phyloP scores from a whole-genome alignment of 345 rosid species.

The Odontarrhena argentea region DNA sequence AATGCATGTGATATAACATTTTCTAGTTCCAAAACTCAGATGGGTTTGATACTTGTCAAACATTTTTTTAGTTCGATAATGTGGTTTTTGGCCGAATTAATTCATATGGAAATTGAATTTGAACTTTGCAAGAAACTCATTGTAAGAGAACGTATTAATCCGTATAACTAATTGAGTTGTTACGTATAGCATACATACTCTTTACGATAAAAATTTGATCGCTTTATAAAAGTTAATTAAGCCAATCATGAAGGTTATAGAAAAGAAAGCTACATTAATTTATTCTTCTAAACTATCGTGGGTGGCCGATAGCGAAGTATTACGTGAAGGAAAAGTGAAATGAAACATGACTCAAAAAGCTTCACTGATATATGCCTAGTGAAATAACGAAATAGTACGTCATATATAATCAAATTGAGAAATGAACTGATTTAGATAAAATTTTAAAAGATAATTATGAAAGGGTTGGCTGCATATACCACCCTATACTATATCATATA shows the following conservation, averaged over 20 bases:
- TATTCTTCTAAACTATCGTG: too few species aligned
- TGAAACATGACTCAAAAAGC: too few species aligned
- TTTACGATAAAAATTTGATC: slow-evolving; percentile 7
- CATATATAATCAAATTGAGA: too few species aligned
- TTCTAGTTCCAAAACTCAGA: background rate
- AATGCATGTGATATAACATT: slow-evolving; percentile 28
- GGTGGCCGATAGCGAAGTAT: too few species aligned
- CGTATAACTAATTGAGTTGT: slow-evolving; percentile 34
- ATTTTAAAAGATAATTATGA: too few species aligned
- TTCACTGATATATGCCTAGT: too few species aligned
- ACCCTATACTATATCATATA: too few species aligned
- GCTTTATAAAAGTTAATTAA: slow-evolving; percentile 20
- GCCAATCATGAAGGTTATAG: background rate
- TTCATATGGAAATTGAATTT: slow-evolving; percentile 25
- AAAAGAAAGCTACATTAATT: too few species aligned
- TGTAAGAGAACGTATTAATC: slow-evolving; percentile 29
- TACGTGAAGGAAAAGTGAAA: too few species aligned
- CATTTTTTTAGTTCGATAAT: slow-evolving; percentile 21
- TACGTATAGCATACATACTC: slow-evolving; percentile 34
- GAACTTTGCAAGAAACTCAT: slow-evolving; percentile 27
- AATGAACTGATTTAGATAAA: too few species aligned
- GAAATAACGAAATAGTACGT: too few species aligned
- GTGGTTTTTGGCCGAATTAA: slow-evolving; percentile 27
- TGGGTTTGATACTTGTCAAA: slow-evolving; percentile 31
- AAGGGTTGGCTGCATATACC: too few species aligned